phyloP scores from a whole-genome alignment of 305 asterid genomes.

The Solanum hybrid region DNA sequence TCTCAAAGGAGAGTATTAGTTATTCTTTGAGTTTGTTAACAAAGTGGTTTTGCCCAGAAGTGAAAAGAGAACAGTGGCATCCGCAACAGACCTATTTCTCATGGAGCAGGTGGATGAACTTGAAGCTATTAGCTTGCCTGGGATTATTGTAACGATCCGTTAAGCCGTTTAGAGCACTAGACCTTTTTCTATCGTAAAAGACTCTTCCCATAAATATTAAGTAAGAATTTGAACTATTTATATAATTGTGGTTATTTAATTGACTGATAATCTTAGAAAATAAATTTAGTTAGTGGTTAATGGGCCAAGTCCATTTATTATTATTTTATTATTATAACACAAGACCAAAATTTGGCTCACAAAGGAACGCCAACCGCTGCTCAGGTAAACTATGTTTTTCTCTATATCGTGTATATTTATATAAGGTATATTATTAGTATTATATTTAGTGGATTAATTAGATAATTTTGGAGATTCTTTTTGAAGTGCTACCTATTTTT shows the following conservation, averaged over 20 bases:
- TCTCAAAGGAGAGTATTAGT: too few relatives aligned
- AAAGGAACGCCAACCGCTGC: background rate
- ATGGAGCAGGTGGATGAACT: too few relatives aligned
- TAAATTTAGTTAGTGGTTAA: too few relatives aligned
- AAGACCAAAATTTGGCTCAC: background rate
- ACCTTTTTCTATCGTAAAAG: background rate
- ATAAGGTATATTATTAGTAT: background rate
- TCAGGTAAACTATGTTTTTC: background rate
- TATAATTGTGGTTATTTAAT: background rate
- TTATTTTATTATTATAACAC: too few relatives aligned
- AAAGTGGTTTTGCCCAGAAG: too few relatives aligned
- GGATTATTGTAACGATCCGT: background rate
- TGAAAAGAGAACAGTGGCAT: too few relatives aligned
- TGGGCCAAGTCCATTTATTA: background rate
- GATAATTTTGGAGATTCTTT: background rate
- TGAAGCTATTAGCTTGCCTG: too few relatives aligned
- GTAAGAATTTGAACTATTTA: background rate
- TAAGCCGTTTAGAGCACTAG: background rate
- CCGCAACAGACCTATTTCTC: too few relatives aligned
- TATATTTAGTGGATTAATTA: background rate
- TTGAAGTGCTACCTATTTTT: background rate
- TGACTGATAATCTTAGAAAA: too few relatives aligned
- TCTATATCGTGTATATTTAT: background rate
- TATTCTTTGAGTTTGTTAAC: too few relatives aligned
- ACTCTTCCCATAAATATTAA: background rate